Evolutionary conservation across 2,329 filamentous ascomycete genomes (phyloP).

Genomic region (Venturia carpophila): DNA sequence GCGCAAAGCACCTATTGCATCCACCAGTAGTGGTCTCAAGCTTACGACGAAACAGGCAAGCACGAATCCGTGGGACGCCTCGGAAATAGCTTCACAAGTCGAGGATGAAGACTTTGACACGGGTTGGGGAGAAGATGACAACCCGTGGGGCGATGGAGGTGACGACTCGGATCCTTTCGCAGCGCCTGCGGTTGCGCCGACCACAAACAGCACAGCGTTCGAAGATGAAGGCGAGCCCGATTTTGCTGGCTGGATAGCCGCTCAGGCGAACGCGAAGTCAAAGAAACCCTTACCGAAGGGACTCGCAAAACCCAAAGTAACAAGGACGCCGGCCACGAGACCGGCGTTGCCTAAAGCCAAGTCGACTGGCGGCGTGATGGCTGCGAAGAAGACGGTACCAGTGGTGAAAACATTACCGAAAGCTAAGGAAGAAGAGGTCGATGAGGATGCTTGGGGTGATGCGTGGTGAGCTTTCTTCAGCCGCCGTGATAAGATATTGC

Average conservation of each 20-base stretch:
- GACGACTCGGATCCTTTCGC: conserved; percentile 45
- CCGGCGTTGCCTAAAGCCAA: conserved; percentile 28
- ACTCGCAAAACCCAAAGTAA: conserved; percentile 51
- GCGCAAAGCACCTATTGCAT: conserved; percentile 34
- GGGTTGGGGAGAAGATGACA: conserved; percentile 66
- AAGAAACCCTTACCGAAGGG: conserved; percentile 77
- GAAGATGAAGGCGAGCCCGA: conserved; percentile 86
- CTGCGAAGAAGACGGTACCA: conserved; percentile 23
- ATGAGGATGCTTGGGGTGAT: conserved; percentile 37
- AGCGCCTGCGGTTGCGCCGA: conserved; percentile 40
- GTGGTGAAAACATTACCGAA: conserved; percentile 23
- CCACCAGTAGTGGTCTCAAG: conserved; percentile 23
- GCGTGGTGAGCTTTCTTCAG: conserved; percentile 26
- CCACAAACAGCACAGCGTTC: conserved; percentile 41
- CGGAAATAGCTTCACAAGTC: conserved; percentile 28
- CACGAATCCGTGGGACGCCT: conserved; percentile 25
- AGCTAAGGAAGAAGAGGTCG: conserved; percentile 28
- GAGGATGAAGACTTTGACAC: conserved; percentile 56
- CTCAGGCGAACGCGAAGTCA: conserved; percentile 68
- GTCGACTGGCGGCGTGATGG: conserved; percentile 27
- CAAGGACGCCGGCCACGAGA: conserved; percentile 31
- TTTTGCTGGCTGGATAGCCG: conserved; percentile 90
- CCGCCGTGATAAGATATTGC: background rate
- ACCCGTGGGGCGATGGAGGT: conserved; percentile 61
- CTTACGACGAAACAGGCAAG: background rate